These are phyloP conservation scores for Pythium sukuiense DNA, from an alignment of 352 stramenopile genomes.

Conservation along the genomic window DNA sequence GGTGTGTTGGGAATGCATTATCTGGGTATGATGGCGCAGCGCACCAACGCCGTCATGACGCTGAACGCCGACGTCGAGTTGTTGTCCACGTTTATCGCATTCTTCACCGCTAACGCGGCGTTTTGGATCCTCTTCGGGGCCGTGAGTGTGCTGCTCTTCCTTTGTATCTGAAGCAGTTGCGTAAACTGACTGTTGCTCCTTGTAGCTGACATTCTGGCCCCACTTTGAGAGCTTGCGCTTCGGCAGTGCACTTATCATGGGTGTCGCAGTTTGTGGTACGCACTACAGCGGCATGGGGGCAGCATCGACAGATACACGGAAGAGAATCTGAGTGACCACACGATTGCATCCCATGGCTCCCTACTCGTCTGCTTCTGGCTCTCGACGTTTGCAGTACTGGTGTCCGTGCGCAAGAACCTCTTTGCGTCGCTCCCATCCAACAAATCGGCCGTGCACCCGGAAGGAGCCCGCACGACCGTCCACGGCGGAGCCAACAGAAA, in stretches of 20 bases:
- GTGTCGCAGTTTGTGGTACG: constrained; percentile 63
- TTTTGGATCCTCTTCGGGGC: constrained; percentile 76
- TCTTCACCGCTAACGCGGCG: constrained; percentile 56
- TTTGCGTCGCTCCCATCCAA: constrained; percentile 10
- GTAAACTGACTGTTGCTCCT: neutral
- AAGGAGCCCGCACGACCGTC: constrained; percentile 11
- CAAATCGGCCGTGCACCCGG: constrained; percentile 12
- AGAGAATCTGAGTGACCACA: constrained; percentile 38
- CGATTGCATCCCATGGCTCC: constrained; percentile 47
- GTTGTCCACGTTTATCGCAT: constrained; percentile 53
- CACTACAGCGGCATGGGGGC: constrained; percentile 69
- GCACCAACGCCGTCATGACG: constrained; percentile 46
- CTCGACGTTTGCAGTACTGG: constrained; percentile 29
- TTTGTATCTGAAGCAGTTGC: too few relatives aligned
- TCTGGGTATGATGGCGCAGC: constrained; percentile 66
- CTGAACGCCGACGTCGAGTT: constrained; percentile 40
- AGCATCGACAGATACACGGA: constrained; percentile 41
- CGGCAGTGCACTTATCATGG: constrained; percentile 67
- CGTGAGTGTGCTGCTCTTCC: constrained; percentile 24
- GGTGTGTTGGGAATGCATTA: constrained; percentile 54
- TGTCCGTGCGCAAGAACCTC: constrained; percentile 21
- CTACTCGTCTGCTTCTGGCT: constrained; percentile 65
- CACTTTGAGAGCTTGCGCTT: constrained; percentile 51
- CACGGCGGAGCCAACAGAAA: neutral
- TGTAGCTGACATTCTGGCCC: constrained; percentile 62